Conservation (phyloP, 2,329 filamentous ascomycete species). For the Trichoderma brevicompactum region DNA sequence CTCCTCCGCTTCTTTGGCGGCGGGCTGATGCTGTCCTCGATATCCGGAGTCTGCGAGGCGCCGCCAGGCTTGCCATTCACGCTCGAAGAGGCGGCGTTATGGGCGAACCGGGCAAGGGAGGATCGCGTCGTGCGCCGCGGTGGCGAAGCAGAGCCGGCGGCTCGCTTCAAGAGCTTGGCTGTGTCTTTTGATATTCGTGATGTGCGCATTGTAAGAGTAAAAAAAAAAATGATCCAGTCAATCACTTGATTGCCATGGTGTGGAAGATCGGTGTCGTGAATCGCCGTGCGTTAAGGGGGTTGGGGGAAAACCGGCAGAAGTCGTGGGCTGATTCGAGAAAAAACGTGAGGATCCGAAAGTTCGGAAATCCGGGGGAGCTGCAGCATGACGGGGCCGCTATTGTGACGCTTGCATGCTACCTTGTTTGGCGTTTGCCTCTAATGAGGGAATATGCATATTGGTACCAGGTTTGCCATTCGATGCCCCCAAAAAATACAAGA, state of each 20-base stretch:
- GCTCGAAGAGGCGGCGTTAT: constrained; percentile 38
- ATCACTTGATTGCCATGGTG: constrained; percentile 26
- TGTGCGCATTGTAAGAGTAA: constrained; percentile 56
- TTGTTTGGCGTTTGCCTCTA: neutral
- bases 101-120: constrained; percentile 52
- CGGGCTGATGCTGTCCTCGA: constrained; percentile 58
- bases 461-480: neutral
- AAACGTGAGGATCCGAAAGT: neutral
- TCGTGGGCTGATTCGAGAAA: neutral
- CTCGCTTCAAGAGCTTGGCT: constrained; percentile 55
- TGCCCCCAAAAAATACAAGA: neutral
- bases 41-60: constrained; percentile 46
- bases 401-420: neutral
- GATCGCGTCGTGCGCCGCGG: constrained; percentile 55
- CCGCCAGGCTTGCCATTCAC: neutral
- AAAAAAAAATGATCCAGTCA: neutral
- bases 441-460: neutral
- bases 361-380: constrained; percentile 10
- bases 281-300: neutral
- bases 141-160: constrained; percentile 36
- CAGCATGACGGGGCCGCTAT: constrained; percentile 2
- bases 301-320: no score
- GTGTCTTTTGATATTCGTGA: constrained; percentile 64
- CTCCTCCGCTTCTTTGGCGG: constrained; percentile 41
- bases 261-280: neutral